Percentiles rank a stretch among this genome's conserved stretches.
Evolutionary conservation across 2,329 filamentous ascomycete genomes (phyloP).

Genomic region (Hymenoscyphus repandus): DNA sequence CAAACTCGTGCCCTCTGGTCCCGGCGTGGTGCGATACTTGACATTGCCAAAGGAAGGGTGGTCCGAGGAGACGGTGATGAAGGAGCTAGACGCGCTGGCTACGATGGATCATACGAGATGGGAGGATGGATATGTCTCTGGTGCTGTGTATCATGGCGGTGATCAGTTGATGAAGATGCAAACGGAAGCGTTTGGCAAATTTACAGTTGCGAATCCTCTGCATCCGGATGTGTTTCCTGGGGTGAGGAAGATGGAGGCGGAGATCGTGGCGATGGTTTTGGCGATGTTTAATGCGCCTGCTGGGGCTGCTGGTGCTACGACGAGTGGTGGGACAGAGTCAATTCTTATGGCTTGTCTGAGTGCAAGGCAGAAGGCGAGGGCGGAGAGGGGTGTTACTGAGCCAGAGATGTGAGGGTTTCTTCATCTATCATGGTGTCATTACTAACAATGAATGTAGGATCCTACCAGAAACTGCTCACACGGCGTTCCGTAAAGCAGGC

Average conservation of each 20-base stretch:
- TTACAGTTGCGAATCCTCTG: conserved; percentile 93
- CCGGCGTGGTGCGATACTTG: conserved; percentile 67
- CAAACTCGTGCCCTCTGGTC: conserved; percentile 73
- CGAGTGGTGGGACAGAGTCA: conserved; percentile 89
- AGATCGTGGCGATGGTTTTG: conserved; percentile 93
- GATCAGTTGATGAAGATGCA: conserved; percentile 76
- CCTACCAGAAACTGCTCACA: conserved; percentile 88
- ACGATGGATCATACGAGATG: conserved; percentile 91
- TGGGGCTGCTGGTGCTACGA: conserved; percentile 82
- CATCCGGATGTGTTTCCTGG: conserved; percentile 98
- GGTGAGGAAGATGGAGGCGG: conserved; percentile 98
- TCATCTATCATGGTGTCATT: conserved; percentile 9
- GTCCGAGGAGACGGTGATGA: conserved; percentile 69
- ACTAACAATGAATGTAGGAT: conserved; percentile 54
- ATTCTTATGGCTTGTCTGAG: conserved; percentile 93
- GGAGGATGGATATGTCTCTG: conserved; percentile 93
- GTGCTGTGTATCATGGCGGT: conserved; percentile 94
- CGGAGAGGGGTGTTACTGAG: conserved; percentile 80
- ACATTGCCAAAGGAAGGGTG: conserved; percentile 79
- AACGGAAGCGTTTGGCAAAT: conserved; percentile 87
- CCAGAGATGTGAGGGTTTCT: conserved; percentile 71
- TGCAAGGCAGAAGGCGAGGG: conserved; percentile 81
- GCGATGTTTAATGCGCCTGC: conserved; percentile 83
- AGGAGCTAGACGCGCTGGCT: conserved; percentile 73
- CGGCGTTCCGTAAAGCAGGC: conserved; percentile 91